Evolutionary conservation across 2,329 filamentous ascomycete species (phyloP), one percentile per base, ranked within the genome.

Genomic region (Alternaria consortialis): DNA sequence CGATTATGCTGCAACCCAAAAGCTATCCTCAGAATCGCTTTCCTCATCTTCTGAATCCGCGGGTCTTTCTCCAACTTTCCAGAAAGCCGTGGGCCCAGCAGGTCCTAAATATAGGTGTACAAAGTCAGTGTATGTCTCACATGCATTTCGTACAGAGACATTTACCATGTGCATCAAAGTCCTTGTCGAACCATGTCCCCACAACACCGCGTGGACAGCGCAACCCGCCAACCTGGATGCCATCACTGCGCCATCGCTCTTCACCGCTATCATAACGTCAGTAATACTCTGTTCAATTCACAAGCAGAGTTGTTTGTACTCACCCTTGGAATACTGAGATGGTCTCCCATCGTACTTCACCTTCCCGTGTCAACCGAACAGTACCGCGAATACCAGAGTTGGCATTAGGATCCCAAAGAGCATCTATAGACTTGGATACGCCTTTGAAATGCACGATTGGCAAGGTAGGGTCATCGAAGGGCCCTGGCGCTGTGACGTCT

Each of bases 141-240:
- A 20, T 20, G 20, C 20, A 20, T 20, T 20, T 20, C 20, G 20
- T 20, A 20, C 20, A 20, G 20, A 20, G 20, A 20, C 20, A 20
- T 20, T 20, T 20, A 20, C 20, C 91, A 67, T 89, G 86, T 1
- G 81, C 75, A 63, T 91, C 88, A 68, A 86, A 89, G 74, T 92
- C 87, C 68, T 88, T 89, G 69, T 92, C 90, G 70, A 93, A 94
- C 91, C 91, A 94, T 53, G 87, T 89, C 0, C 91, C 91, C 2
- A 93, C 72, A 0, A 93, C 87, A 1, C 91, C 91, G 7, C 90
- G 84, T 7, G 85, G 87, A 6, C 88, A 89, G 50, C 81, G 79
- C 1, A 87, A 69, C 0, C 91, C 91, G 11, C 91, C 91, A 5
- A 94, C 77, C 76, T 94, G 91, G 6, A 94, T 82, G 8, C 90